These are phyloP conservation scores for Artemisia annua DNA, from an alignment of 129 eudicot genomes.

Conservation along the genomic window DNA sequence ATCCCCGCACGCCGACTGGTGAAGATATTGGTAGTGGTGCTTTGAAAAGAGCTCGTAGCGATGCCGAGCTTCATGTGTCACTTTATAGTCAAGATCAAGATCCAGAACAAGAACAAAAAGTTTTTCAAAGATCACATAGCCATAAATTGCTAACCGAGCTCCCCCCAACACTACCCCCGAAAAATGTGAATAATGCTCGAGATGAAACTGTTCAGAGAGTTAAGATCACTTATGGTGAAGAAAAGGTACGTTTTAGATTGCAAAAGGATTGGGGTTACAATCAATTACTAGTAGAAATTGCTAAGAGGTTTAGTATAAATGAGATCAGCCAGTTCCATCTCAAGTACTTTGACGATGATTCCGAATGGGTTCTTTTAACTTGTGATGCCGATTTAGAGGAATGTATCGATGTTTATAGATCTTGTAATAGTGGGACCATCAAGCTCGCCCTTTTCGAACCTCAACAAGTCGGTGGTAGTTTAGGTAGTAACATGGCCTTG, in stretches of 20 bases:
- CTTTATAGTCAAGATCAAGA: constrained; percentile 25
- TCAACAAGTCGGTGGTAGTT: constrained; percentile 54
- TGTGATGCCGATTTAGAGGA: constrained; percentile 89
- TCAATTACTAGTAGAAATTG: constrained; percentile 53
- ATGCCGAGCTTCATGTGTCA: constrained; percentile 51
- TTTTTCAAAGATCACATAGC: constrained; percentile 60
- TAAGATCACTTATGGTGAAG: constrained; percentile 79
- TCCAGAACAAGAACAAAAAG: constrained; percentile 35
- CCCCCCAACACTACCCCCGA: constrained; percentile 34
- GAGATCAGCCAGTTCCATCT: constrained; percentile 52
- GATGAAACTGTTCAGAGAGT: constrained; percentile 46
- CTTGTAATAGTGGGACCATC: constrained; percentile 50
- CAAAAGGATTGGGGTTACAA: constrained; percentile 56
- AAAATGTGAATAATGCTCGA: constrained; percentile 18
- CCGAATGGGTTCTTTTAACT: constrained; percentile 87
- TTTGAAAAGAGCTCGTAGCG: constrained; percentile 60
- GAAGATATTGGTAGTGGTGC: constrained; percentile 33
- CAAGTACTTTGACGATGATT: constrained; percentile 92
- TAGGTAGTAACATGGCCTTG: constrained; percentile 49
- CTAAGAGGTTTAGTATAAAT: constrained; percentile 57
- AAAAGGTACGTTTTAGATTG: constrained; percentile 73
- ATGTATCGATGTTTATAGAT: constrained; percentile 64
- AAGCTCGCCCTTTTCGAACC: constrained; percentile 56
- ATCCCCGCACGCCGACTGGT: constrained; percentile 27
- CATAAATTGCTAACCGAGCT: constrained; percentile 46